Evolutionary conservation across 2,329 filamentous ascomycete genomes (phyloP).

Genomic region (Monilinia aucupariae): DNA sequence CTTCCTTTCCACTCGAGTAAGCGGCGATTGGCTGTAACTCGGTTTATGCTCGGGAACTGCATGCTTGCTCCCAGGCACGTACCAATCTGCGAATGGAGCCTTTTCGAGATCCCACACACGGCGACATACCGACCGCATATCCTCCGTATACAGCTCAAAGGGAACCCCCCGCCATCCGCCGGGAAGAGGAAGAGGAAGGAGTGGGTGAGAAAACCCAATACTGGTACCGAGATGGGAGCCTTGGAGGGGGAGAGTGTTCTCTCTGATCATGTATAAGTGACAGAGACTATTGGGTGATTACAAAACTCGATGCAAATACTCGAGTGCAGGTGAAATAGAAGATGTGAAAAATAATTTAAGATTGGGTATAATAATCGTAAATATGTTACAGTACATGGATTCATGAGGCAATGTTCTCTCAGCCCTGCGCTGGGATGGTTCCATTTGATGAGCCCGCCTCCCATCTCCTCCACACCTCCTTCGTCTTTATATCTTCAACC

Average conservation of each 20-base stretch:
- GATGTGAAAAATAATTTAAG: neutral
- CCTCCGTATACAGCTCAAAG: neutral
- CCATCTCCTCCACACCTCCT: neutral
- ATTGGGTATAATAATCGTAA: neutral
- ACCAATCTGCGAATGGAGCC: neutral
- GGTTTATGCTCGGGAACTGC: conserved; percentile 1
- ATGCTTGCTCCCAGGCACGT: too few relatives aligned
- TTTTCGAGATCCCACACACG: too few relatives aligned
- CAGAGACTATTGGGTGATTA: neutral
- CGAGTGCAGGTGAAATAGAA: too few relatives aligned
- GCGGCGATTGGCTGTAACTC: neutral
- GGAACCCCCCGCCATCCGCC: neutral
- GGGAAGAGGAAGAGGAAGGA: neutral
- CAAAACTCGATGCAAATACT: neutral
- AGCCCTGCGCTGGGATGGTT: neutral
- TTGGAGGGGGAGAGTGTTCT: neutral
- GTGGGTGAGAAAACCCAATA: neutral
- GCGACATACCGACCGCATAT: too few relatives aligned
- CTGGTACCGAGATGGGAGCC: neutral
- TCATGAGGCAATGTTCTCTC: neutral
- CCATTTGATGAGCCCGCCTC: neutral
- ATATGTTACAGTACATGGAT: neutral
- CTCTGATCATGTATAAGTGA: too few relatives aligned
- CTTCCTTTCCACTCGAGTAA: too few relatives aligned
- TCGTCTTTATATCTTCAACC: neutral